Evolutionary conservation across 768 basidiomycete genomes (phyloP).

Genomic region (Pleurotus tuber-regium): DNA sequence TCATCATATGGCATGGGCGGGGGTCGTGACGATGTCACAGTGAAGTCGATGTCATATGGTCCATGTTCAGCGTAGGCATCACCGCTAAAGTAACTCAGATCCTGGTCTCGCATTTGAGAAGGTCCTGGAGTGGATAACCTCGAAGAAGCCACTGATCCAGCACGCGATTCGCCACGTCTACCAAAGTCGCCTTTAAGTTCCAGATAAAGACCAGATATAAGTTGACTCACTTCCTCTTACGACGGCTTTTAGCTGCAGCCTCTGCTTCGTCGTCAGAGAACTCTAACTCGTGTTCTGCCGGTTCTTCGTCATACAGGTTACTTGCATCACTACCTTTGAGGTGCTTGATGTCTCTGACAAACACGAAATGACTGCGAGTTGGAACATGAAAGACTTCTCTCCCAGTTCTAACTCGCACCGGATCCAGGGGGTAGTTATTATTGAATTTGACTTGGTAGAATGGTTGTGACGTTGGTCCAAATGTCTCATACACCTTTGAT

Average conservation of each 20-base stretch:
- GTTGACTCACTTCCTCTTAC: conserved; percentile 55
- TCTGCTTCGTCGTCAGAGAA: conserved; percentile 97
- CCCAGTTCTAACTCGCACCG: conserved; percentile 48
- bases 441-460: conserved; percentile 88
- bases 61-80: conserved; percentile 68
- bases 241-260: conserved; percentile 59
- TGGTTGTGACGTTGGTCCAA: conserved; percentile 89
- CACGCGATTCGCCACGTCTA: conserved; percentile 55
- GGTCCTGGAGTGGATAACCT: conserved; percentile 53
- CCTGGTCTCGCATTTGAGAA: conserved; percentile 53
- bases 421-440: conserved; percentile 58
- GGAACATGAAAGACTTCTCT: conserved; percentile 83
- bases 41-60: conserved; percentile 66
- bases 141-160: conserved; percentile 49
- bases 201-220: too few species aligned
- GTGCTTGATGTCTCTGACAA: conserved; percentile 64
- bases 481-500: conserved; percentile 86
- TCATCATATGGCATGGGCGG: conserved; percentile 68
- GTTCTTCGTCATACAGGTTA: conserved; percentile 93
- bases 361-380: conserved; percentile 78
- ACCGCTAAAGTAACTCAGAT: conserved; percentile 46
- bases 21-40: conserved; percentile 56
- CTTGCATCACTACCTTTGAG: conserved; percentile 91
- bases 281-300: conserved; percentile 84
- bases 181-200: conserved; percentile 5